Conservation (phyloP, 169 alveolate species). For the Eimeria maxima region DNA sequence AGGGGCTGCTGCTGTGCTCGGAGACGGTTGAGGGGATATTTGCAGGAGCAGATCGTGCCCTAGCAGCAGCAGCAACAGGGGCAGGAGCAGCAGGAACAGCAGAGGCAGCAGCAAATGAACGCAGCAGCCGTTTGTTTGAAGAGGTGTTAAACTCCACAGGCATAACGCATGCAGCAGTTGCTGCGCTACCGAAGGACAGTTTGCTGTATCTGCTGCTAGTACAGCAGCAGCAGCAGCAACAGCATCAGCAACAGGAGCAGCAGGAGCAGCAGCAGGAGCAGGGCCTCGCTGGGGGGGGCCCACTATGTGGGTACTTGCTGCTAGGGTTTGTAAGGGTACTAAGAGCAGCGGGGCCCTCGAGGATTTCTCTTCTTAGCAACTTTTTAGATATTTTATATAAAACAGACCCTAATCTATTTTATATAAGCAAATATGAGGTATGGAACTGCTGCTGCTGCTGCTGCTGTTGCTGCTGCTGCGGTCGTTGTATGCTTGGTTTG, state of each 20-base stretch:
- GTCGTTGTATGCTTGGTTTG: neutral
- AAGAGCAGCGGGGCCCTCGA: conserved; percentile 48
- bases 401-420: neutral
- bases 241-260: no score
- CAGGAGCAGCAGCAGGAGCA: no score
- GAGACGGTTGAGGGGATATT: neutral
- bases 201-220: conserved; percentile 36
- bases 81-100: conserved; percentile 24
- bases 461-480: conserved; percentile 13
- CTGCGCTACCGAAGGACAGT: neutral
- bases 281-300: conserved; percentile 3
- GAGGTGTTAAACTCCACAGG: conserved; percentile 46
- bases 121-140: conserved; percentile 6
- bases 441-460: neutral
- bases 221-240: no score
- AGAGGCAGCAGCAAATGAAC: neutral
- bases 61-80: conserved; percentile 15
- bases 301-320: neutral
- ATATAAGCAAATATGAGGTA: neutral
- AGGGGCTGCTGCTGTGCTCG: conserved; percentile 37
- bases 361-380: conserved; percentile 7
- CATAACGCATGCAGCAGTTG: conserved; percentile 11
- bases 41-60: conserved; percentile 33
- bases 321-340: conserved; percentile 20
- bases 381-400: neutral